Evolutionary conservation across 139 green algal genomes (phyloP).

Genomic region (Coelastrella sp.): DNA sequence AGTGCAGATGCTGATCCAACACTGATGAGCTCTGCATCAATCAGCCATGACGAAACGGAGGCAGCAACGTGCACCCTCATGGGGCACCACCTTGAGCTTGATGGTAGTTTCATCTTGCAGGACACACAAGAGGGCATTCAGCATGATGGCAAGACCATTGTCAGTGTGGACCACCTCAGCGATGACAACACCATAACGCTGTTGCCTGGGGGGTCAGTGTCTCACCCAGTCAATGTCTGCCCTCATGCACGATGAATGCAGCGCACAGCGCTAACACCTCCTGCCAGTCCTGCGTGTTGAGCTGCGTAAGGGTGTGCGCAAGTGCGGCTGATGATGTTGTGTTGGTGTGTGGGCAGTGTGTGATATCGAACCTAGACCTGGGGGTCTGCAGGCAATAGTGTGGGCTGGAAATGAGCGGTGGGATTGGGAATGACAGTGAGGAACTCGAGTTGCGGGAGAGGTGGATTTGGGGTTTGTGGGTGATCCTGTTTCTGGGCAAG

Average conservation of each 20-base stretch:
- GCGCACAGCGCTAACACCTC: no score
- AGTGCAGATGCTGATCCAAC: background rate
- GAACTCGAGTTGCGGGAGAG: no score
- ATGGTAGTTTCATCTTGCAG: background rate
- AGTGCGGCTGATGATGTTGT: no score
- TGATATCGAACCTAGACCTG: no score
- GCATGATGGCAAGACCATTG: slow-evolving; percentile 24
- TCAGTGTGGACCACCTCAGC: background rate
- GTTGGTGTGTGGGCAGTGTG: no score
- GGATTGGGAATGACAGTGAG: no score
- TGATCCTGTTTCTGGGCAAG: no score
- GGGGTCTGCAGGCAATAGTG: no score
- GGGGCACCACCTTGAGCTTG: slow-evolving; percentile 41
- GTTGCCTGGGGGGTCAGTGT: slow-evolving; percentile 28
- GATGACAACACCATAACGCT: slow-evolving; percentile 39
- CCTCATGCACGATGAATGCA: background rate
- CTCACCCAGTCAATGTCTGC: slow-evolving; percentile 44
- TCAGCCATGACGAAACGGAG: slow-evolving; percentile 34
- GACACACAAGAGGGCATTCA: background rate
- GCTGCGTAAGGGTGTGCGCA: no score
- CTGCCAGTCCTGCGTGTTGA: no score
- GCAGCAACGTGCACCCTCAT: background rate
- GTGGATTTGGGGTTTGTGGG: no score
- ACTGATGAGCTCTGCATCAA: background rate
- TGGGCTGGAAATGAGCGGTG: no score